Evolutionary conservation across 441 rosid genomes (phyloP).

Genomic region (Capsella rubella): DNA sequence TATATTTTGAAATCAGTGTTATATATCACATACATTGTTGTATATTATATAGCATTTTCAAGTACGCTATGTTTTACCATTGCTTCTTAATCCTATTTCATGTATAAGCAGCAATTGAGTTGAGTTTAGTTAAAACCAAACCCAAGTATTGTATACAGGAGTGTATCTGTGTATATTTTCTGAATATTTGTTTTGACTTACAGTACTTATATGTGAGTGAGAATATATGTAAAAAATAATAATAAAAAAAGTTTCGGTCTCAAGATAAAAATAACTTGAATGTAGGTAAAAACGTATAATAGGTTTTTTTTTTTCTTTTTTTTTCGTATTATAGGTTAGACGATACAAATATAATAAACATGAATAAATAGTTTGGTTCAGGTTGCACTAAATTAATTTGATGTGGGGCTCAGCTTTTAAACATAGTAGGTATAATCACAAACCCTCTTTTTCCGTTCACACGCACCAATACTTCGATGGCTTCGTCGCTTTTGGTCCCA

Average conservation of each 20-base stretch:
- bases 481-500: conserved; percentile 26
- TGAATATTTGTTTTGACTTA: no score
- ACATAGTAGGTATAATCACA: not conserved
- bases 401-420: not conserved
- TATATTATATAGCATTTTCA: not conserved
- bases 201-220: no score
- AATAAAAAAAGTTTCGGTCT: no score
- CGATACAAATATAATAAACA: not conserved
- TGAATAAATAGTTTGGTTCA: not conserved
- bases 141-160: no score
- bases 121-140: no score
- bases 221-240: no score
- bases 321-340: not conserved
- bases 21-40: not conserved
- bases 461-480: conserved; percentile 29
- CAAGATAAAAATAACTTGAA: not conserved
- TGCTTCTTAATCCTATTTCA: not conserved
- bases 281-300: not conserved
- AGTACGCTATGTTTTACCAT: not conserved
- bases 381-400: not conserved
- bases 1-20: not conserved
- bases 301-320: not conserved
- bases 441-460: not conserved
- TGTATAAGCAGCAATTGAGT: no score
- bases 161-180: no score